Conservation (phyloP, 352 stramenopile species). For the Phytophthora uliginosa region DNA sequence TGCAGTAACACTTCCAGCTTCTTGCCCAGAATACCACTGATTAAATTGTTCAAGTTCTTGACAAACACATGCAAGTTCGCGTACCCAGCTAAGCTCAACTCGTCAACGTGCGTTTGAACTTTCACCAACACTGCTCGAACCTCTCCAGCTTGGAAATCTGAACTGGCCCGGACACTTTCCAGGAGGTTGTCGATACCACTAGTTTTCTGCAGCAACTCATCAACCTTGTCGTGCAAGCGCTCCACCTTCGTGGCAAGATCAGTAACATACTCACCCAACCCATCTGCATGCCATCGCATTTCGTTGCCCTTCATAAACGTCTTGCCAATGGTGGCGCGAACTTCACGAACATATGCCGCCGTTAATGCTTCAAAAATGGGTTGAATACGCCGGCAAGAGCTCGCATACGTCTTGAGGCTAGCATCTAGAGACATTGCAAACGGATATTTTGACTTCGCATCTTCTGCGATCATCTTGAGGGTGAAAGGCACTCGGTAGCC, state of each 20-base stretch:
- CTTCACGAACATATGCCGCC: constrained; percentile 81
- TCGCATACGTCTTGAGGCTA: constrained; percentile 96
- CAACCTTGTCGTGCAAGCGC: constrained; percentile 98
- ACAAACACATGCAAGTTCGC: constrained; percentile 95
- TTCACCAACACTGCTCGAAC: constrained; percentile 80
- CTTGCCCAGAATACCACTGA: constrained; percentile 86
- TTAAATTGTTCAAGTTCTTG: constrained; percentile 91
- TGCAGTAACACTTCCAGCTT: constrained; percentile 76
- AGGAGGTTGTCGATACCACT: constrained; percentile 94
- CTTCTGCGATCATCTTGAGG: constrained; percentile 96
- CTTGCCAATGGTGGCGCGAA: constrained; percentile 89
- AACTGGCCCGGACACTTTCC: constrained; percentile 66
- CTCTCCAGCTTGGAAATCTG: constrained; percentile 64
- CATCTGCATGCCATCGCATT: constrained; percentile 91
- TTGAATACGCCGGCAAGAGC: constrained; percentile 80
- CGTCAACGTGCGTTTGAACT: constrained; percentile 95
- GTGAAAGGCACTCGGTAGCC: constrained; percentile 98
- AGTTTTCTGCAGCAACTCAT: constrained; percentile 96
- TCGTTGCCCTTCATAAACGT: constrained; percentile 92
- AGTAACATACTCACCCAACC: constrained; percentile 88
- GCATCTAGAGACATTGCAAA: constrained; percentile 98
- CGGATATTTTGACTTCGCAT: constrained; percentile 98
- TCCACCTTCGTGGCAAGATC: constrained; percentile 95
- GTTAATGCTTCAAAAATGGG: constrained; percentile 86
- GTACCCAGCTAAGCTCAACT: constrained; percentile 96